Base-by-base conservation (phyloP, 495 filamentous ascomycete species). In the Parmelia sp. region DNA sequence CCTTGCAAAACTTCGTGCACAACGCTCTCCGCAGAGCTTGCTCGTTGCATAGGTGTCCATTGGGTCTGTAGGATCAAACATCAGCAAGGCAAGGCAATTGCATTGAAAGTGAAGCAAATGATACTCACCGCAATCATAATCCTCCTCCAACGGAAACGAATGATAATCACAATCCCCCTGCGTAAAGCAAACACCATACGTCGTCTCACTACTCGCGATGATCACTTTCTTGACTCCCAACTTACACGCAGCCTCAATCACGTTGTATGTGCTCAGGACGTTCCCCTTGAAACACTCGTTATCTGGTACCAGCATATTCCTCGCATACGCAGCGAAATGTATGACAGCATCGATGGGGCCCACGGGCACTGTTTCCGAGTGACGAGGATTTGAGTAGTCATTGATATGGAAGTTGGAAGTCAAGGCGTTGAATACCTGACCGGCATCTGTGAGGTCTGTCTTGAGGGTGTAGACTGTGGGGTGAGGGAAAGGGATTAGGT, bases 221-320 rank as follows among this genome's bases (percentile, higher is more conserved):
- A 87, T 75, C 64, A 86, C 80, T 70, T 87, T 88, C 68, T 79
- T 81, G 53, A 86, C 80, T 10, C 81, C 80, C 4, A 87, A 73
- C 44, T 82, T 82, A 64, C 75, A 85, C 8, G 83, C 81, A 0
- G 83, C 84, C 66, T 87, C 85, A 66, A 88, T 78, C 15, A 87
- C 77, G 66, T 88, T 87, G 69, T 84, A 86, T 8, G 79, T 80
- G 21, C 75, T 70, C 10, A 75, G 69, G 0, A 80, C 75, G 65
- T 87, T 88, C 27, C 72, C 77, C 57, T 76, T 77, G 70, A 83
- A 87, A 39, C 75, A 78, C 69, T 86, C 83, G 36, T 78, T 80
- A 69, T 88, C 85, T 1, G 84, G 84, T 8, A 83, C 81, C 8
- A 85, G 74, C 80, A 86, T 81, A 70, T 85, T 85, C 47, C 84